phyloP scores from a whole-genome alignment of 192 early-diverging fungal genomes.

The Coemansia furcata region DNA sequence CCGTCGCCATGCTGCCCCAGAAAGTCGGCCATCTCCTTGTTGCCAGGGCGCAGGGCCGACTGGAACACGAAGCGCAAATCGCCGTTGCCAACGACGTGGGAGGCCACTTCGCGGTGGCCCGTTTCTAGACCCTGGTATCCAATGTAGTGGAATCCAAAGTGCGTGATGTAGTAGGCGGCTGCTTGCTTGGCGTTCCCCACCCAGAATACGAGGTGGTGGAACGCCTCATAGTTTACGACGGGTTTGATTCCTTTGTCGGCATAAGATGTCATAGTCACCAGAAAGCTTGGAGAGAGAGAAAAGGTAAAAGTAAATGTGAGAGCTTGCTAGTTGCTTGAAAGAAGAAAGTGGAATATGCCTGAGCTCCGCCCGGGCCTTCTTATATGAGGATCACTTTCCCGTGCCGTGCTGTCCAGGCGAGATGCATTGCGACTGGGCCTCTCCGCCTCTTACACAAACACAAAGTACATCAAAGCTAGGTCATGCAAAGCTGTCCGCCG shows the following conservation, averaged over 20 bases:
- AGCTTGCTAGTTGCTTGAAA: neutral
- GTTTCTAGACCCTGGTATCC: slow-evolving; percentile 97
- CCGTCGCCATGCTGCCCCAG: slow-evolving; percentile 87
- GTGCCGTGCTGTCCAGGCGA: neutral
- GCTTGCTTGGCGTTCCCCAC: slow-evolving; percentile 95
- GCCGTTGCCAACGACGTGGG: slow-evolving; percentile 85
- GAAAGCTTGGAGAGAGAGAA: neutral
- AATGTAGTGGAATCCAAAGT: slow-evolving; percentile 89
- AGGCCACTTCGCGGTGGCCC: slow-evolving; percentile 77
- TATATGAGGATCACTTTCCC: neutral
- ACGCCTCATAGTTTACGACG: slow-evolving; percentile 61
- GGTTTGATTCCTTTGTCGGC: slow-evolving; percentile 60
- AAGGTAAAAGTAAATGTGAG: neutral
- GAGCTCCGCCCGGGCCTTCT: neutral
- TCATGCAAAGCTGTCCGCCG: neutral
- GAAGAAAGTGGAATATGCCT: neutral
- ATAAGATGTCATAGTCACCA: slow-evolving; percentile 62
- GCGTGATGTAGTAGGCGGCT: slow-evolving; percentile 88
- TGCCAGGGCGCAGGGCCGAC: slow-evolving; percentile 82
- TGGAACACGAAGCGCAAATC: slow-evolving; percentile 86
- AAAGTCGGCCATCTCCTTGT: slow-evolving; percentile 64
- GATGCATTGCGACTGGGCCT: neutral
- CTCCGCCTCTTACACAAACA: neutral
- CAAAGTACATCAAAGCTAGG: neutral
- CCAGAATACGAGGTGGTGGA: slow-evolving; percentile 84